Evolutionary conservation across 306 rosid species (phyloP).

Genomic region (Cotoneaster glaucophyllus): DNA sequence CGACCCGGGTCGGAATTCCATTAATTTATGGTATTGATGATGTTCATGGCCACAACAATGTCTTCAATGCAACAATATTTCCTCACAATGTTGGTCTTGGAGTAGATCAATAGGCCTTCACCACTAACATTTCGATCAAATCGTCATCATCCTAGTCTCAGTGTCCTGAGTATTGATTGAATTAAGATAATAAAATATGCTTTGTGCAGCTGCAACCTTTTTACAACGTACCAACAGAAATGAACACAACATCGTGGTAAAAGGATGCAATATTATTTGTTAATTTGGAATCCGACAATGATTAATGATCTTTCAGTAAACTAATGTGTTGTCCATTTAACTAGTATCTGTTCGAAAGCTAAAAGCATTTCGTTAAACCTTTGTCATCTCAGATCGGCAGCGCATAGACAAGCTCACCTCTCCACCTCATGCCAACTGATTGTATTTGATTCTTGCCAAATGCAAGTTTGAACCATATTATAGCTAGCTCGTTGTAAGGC

Average conservation of each 20-base stretch:
- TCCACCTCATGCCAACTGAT: constrained; percentile 26
- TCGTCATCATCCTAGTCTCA: not conserved
- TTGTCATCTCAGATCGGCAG: constrained; percentile 37
- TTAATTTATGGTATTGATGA: constrained; percentile 44
- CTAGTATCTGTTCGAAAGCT: not conserved
- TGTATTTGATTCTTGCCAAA: constrained; percentile 15
- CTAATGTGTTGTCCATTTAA: not conserved
- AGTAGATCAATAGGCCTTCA: not conserved
- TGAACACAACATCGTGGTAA: too few species aligned
- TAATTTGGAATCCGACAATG: too few species aligned
- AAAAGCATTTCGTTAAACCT: not conserved
- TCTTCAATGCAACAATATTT: constrained; percentile 24
- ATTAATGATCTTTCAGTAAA: too few species aligned
- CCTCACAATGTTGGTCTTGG: constrained; percentile 46
- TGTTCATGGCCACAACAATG: constrained; percentile 37
- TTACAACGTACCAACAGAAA: too few species aligned
- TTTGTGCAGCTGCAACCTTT: too few species aligned
- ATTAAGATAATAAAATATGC: too few species aligned
- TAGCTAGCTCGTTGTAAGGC: not conserved
- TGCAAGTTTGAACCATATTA: too few species aligned
- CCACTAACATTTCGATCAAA: not conserved
- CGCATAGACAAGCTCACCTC: constrained; percentile 35
- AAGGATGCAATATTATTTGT: too few species aligned
- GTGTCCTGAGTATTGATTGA: too few species aligned
- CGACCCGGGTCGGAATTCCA: constrained; percentile 32